Percentiles rank a stretch among this genome's conserved stretches.
Conservation (phyloP, 1,284 basidiomycete species). For the Caloboletus firmus region DNA sequence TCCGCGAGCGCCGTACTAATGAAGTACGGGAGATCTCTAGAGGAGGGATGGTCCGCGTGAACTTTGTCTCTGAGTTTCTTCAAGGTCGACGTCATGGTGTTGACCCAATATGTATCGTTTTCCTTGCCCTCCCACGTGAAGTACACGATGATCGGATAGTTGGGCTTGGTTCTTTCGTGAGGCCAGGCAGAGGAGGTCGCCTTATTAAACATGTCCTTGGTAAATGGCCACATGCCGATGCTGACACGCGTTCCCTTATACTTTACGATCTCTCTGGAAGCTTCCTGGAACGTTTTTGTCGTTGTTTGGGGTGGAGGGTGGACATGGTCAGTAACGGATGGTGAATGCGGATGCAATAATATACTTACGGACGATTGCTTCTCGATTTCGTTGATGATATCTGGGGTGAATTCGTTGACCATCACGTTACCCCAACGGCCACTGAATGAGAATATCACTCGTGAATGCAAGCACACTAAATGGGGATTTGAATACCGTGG, state of each 20-base stretch:
- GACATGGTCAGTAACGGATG: not conserved
- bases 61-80: conserved; percentile 5
- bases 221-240: conserved; percentile 29
- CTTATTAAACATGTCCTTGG: conserved; percentile 22
- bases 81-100: conserved; percentile 13
- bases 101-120: conserved; percentile 30
- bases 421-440: conserved; percentile 23
- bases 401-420: conserved; percentile 17
- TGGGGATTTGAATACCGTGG: conserved; percentile 1
- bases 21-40: conserved; percentile 6
- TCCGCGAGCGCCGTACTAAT: conserved; percentile 8
- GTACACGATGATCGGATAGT: conserved; percentile 22
- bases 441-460: not conserved
- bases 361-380: conserved; percentile 11
- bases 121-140: conserved; percentile 23
- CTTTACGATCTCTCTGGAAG: conserved; percentile 8
- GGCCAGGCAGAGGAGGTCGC: conserved; percentile 27
- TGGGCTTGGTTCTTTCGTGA: conserved; percentile 17
- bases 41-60: not conserved
- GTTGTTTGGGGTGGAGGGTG: not conserved
- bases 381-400: conserved; percentile 14
- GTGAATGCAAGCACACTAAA: not conserved
- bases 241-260: conserved; percentile 7
- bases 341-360: not conserved
- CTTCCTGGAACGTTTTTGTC: conserved; percentile 3